Conservation (phyloP, 257 asterid genomes). For the Solanum microdontum region DNA sequence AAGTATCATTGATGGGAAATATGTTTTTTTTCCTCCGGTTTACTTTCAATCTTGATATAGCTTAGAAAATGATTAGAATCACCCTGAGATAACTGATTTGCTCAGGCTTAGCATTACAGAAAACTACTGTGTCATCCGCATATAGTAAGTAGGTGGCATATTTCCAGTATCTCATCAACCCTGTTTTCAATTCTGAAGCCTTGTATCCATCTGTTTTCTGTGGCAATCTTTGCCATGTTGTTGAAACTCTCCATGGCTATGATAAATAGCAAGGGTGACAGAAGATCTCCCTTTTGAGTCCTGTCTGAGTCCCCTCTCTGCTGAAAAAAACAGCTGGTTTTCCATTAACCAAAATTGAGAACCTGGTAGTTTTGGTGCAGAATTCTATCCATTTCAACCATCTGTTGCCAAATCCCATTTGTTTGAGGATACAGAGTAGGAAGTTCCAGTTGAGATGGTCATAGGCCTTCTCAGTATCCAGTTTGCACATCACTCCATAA, state of each 20-base stretch:
- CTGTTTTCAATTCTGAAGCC: neutral
- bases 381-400: neutral
- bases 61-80: neutral
- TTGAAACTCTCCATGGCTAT: neutral
- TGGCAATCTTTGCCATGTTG: neutral
- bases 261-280: neutral
- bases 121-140: neutral
- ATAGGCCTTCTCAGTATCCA: neutral
- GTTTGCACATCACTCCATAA: neutral
- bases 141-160: neutral
- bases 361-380: neutral
- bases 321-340: neutral
- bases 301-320: neutral
- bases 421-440: neutral
- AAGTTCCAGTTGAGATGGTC: neutral
- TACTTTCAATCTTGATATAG: neutral
- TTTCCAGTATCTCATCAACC: neutral
- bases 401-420: neutral
- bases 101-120: neutral
- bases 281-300: neutral
- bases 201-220: neutral
- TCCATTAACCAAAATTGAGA: neutral
- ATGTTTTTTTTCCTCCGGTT: neutral
- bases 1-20: neutral
- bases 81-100: neutral